A percentile compares a stretch with the other conserved stretches of the same genome.
These are phyloP conservation scores for Leersia perrieri DNA, from an alignment of 176 grass and related monocot species.

Conservation along the genomic window DNA sequence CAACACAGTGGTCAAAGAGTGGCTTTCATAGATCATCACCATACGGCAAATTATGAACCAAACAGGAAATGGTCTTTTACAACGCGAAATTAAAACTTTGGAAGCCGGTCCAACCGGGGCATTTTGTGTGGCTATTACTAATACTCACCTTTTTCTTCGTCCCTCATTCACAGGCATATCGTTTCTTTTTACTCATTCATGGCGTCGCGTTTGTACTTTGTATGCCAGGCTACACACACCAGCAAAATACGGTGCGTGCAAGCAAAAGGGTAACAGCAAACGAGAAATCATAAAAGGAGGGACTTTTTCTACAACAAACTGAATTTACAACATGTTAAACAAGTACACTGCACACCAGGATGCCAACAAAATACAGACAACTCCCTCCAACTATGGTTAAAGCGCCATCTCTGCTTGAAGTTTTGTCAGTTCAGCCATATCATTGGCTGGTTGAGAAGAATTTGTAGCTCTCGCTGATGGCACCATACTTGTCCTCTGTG, in stretches of 20 bases:
- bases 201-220: not conserved
- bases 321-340: slow-evolving; percentile 16
- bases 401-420: slow-evolving; percentile 51
- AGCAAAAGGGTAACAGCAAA: not conserved
- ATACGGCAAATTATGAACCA: too few species aligned
- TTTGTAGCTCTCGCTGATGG: not conserved
- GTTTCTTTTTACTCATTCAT: not conserved
- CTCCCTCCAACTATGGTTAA: not conserved
- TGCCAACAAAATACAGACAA: not conserved
- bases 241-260: not conserved
- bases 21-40: too few species aligned
- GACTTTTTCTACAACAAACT: not conserved
- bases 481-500: not conserved
- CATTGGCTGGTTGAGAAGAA: slow-evolving; percentile 19
- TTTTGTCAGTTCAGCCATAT: slow-evolving; percentile 32
- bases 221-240: not conserved
- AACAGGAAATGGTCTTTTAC: not conserved
- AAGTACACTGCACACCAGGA: not conserved
- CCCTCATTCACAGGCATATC: not conserved
- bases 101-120: not conserved
- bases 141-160: not conserved
- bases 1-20: too few species aligned
- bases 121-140: not conserved
- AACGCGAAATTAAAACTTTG: not conserved
- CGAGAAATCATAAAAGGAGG: not conserved